phyloP scores from a whole-genome alignment of 2,329 filamentous ascomycete species.

The Epichloe amarillans region DNA sequence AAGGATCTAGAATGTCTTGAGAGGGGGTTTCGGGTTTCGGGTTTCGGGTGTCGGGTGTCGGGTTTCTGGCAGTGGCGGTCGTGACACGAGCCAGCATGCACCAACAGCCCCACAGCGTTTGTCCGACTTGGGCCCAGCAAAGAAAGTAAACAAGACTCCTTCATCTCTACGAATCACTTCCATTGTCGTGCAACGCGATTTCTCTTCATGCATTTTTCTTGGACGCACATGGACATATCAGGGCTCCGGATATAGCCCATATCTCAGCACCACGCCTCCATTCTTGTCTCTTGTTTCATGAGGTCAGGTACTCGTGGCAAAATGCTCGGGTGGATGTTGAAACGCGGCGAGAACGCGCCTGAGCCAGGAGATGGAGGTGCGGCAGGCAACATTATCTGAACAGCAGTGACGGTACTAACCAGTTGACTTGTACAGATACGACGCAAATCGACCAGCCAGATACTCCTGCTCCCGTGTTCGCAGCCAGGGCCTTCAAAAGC shows the following conservation, averaged over 20 bases:
- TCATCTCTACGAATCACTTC: too few species aligned
- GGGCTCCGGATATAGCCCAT: neutral
- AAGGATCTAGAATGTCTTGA: too few species aligned
- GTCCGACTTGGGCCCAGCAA: neutral
- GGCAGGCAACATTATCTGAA: neutral
- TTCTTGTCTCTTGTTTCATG: neutral
- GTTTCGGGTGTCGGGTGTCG: too few species aligned
- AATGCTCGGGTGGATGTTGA: slow-evolving; percentile 50
- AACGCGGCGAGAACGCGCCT: slow-evolving; percentile 27
- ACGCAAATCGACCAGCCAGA: slow-evolving; percentile 45
- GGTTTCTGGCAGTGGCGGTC: too few species aligned
- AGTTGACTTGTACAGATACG: slow-evolving; percentile 17
- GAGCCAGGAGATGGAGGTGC: slow-evolving; percentile 15
- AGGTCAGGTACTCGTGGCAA: neutral
- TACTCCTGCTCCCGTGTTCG: slow-evolving; percentile 54
- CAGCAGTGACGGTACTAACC: neutral
- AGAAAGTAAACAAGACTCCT: neutral
- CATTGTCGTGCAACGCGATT: neutral
- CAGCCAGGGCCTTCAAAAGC: slow-evolving; percentile 49
- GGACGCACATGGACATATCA: neutral
- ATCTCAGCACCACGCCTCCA: neutral
- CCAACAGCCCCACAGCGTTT: neutral
- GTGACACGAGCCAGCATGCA: too few species aligned
- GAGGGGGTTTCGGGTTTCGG: too few species aligned
- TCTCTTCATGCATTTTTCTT: neutral